A percentile compares a stretch with the other conserved stretches of the same genome.
Evolutionary conservation across 2,329 filamentous ascomycete species (phyloP).

Genomic region (Aspergillus sergii): DNA sequence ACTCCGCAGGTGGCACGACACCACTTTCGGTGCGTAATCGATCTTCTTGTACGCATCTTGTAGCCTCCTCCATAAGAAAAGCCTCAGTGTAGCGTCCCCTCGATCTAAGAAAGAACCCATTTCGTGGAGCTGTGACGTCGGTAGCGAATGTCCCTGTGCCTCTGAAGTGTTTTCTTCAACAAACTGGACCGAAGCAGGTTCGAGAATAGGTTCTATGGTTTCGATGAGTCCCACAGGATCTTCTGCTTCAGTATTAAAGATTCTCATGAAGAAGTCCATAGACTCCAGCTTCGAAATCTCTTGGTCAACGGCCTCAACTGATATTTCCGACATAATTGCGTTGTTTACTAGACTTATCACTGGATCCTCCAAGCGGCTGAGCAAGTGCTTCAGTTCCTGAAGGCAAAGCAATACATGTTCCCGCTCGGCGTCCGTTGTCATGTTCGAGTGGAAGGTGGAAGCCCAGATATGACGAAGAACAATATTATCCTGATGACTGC

Average conservation of each 20-base stretch:
- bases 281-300: constrained; percentile 92
- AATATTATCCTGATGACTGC: constrained; percentile 45
- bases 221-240: constrained; percentile 87
- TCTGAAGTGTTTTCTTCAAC: constrained; percentile 18
- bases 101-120: constrained; percentile 82
- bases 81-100: constrained; percentile 77
- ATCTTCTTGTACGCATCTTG: constrained; percentile 86
- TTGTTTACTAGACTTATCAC: constrained; percentile 75
- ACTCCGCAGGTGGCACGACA: constrained; percentile 82
- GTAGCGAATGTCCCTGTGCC: constrained; percentile 43
- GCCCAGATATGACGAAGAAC: constrained; percentile 68
- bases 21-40: constrained; percentile 80
- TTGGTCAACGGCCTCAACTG: constrained; percentile 77
- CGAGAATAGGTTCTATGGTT: constrained; percentile 86
- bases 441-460: constrained; percentile 62
- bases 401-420: constrained; percentile 65
- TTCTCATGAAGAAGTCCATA: constrained; percentile 90
- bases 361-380: constrained; percentile 52
- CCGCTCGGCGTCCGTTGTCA: constrained; percentile 57
- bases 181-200: constrained; percentile 55
- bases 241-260: constrained; percentile 81
- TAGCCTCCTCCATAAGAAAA: constrained; percentile 90
- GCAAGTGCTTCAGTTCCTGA: constrained; percentile 61
- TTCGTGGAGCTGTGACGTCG: constrained; percentile 63
- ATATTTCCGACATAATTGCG: constrained; percentile 83